A percentile compares a stretch with the other conserved stretches of the same genome.
Conservation (phyloP, 2,329 filamentous ascomycete genomes). For the Xylariaceae sp. region DNA sequence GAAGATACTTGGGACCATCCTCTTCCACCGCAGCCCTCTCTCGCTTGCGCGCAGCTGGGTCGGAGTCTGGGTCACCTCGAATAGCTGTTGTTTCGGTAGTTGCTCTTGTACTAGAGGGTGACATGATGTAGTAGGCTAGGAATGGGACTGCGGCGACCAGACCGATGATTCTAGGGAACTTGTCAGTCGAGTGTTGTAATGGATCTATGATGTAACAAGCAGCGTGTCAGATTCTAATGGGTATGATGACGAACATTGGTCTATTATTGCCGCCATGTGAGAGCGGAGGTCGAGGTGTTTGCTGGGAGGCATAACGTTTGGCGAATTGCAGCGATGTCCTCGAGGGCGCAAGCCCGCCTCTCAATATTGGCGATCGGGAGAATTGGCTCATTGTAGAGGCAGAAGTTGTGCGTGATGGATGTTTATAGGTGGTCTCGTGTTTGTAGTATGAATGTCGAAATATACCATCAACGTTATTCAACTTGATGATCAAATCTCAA, state of each 20-base stretch:
- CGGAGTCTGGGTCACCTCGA: conserved; percentile 3
- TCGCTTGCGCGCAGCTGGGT: conserved; percentile 13
- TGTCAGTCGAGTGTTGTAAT: neutral
- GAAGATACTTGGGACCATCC: conserved; percentile 6
- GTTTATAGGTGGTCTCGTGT: too few relatives aligned
- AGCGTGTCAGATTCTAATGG: too few relatives aligned
- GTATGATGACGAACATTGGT: conserved; percentile 8
- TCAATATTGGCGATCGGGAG: too few relatives aligned
- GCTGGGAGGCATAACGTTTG: too few relatives aligned
- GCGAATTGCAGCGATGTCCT: too few relatives aligned
- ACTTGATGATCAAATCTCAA: too few relatives aligned
- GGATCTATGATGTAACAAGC: neutral
- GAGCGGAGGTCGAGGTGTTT: neutral
- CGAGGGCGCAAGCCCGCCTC: too few relatives aligned
- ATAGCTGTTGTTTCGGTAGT: neutral
- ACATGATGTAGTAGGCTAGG: conserved; percentile 16
- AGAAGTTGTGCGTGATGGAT: too few relatives aligned
- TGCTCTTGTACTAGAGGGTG: neutral
- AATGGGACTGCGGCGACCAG: conserved; percentile 10
- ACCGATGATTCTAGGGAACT: conserved; percentile 14
- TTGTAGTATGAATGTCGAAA: too few relatives aligned
- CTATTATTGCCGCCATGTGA: conserved; percentile 6
- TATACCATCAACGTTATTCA: too few relatives aligned
- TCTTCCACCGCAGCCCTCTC: neutral
- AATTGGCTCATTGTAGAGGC: too few relatives aligned